Base-by-base conservation (phyloP, 345 rosid genomes). In the Corchorus olitorius region DNA sequence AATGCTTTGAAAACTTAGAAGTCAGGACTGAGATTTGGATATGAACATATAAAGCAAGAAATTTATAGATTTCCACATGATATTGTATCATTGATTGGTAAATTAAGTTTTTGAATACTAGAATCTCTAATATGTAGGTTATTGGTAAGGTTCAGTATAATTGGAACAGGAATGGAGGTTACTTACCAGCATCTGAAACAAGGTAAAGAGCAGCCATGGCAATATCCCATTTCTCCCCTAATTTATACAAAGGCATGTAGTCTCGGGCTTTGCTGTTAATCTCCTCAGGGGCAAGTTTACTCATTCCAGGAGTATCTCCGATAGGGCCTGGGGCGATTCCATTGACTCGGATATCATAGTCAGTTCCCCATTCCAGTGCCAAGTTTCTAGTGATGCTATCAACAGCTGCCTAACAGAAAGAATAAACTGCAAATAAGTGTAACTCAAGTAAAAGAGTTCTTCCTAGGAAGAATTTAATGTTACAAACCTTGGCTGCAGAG, bases 241-340 rank as follows among this genome's bases (percentile, higher is more conserved):
- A 58, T 81, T 88, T 90, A 76, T 72, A 90, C 70, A 91, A 80
- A 22, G 95, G 93, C 86, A 76, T 84, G 56, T 58, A 67, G 1
- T 87, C 88, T 72, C 61, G 54, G 20, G 83, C 76, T 77, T 74
- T 81, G 85, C 64, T 86, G 61, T 72, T 78, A 65, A 92, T 87
- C 86, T 91, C 95, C 0, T 85, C 87, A 0, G 95, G 97, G 64
- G 52, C 91, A 46, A 92, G 92, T 81, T 92, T 92, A 77, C 90
- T 88, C 91, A 92, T 81, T 61, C 95, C 97, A 34, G 97, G 89
- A 67, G 97, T 91, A 74, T 79, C 95, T 34, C 77, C 86, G 14
- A 92, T 91, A 19, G 97, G 97, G 1, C 97, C 97, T 17, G 97
- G 97, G 2, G 97, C 97, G 68, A 92, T 91, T 58, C 94, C 95